These are phyloP conservation scores for Phytopythium litorale DNA, from an alignment of 352 stramenopile species.

Conservation along the genomic window DNA sequence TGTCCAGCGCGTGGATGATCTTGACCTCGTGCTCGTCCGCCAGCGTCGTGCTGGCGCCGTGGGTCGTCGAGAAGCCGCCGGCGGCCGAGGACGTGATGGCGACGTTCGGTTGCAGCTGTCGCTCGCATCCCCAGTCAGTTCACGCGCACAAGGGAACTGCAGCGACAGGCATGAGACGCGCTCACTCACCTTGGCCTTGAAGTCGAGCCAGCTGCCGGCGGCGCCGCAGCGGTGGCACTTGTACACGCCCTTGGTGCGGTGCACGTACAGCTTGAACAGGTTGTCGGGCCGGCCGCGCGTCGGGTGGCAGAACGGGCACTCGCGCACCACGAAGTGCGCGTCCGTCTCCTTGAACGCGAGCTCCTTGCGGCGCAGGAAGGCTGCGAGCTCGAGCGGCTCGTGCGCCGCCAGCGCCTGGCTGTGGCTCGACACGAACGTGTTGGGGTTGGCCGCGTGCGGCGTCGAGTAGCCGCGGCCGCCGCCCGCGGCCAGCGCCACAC, in stretches of 20 bases:
- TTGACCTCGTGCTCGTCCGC: constrained; percentile 32
- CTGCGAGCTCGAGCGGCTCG: constrained; percentile 56
- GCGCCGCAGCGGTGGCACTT: constrained; percentile 89
- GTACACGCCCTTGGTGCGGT: constrained; percentile 84
- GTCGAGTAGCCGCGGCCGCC: constrained; percentile 16
- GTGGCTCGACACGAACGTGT: constrained; percentile 75
- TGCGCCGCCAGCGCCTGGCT: constrained; percentile 46
- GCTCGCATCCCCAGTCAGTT: neutral
- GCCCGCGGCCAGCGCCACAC: neutral
- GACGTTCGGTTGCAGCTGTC: constrained; percentile 49
- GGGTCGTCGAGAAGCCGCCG: neutral
- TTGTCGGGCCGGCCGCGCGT: constrained; percentile 82
- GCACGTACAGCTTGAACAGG: constrained; percentile 91
- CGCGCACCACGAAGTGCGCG: constrained; percentile 73
- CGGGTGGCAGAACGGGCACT: constrained; percentile 87
- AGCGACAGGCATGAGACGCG: neutral
- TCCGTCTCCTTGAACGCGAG: constrained; percentile 63
- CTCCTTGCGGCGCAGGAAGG: constrained; percentile 74
- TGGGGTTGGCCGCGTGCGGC: constrained; percentile 5
- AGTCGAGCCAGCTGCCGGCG: constrained; percentile 87
- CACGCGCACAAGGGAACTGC: too few species aligned
- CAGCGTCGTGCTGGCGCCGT: constrained; percentile 7
- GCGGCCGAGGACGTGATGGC: constrained; percentile 33
- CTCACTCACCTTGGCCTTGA: constrained; percentile 67
- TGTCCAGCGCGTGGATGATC: constrained; percentile 77